These are phyloP conservation scores for Turnera subulata DNA, from an alignment of 345 rosid genomes.

Conservation along the genomic window DNA sequence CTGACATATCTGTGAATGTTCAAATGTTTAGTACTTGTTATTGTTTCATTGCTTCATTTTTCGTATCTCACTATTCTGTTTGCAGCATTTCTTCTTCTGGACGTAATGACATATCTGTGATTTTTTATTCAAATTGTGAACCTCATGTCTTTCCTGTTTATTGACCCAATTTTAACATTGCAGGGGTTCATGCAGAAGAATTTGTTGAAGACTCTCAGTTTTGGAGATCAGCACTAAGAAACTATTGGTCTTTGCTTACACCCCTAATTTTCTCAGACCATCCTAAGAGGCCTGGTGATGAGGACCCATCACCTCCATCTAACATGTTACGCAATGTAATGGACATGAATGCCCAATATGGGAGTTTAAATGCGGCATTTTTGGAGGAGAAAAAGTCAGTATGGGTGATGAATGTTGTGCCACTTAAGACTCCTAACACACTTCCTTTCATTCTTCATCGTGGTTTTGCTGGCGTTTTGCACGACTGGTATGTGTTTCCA, in stretches of 20 bases:
- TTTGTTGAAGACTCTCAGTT: conserved; percentile 63
- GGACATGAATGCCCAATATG: conserved; percentile 97
- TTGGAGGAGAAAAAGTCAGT: conserved; percentile 65
- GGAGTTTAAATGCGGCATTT: conserved; percentile 75
- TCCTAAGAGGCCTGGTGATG: conserved; percentile 99
- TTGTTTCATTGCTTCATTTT: background rate
- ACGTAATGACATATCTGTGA: no score
- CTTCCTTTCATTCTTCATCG: conserved; percentile 86
- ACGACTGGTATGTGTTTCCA: conserved; percentile 62
- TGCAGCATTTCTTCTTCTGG: no score
- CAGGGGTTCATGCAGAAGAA: conserved; percentile 79
- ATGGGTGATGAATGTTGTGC: conserved; percentile 98
- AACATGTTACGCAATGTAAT: conserved; percentile 96
- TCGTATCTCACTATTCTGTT: no score
- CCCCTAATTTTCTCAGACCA: conserved; percentile 98
- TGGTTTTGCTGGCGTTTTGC: conserved; percentile 89
- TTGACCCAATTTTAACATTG: conserved; percentile 25
- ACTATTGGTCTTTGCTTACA: conserved; percentile 92
- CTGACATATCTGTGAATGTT: no score
- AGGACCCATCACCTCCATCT: conserved; percentile 93
- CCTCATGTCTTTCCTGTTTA: no score
- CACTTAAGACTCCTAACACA: conserved; percentile 61
- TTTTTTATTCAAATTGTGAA: no score
- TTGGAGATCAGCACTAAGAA: conserved; percentile 72
- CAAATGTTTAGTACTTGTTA: no score